These are phyloP conservation scores for Pluteus cervinus DNA, from an alignment of 768 basidiomycete species.

Conservation along the genomic window DNA sequence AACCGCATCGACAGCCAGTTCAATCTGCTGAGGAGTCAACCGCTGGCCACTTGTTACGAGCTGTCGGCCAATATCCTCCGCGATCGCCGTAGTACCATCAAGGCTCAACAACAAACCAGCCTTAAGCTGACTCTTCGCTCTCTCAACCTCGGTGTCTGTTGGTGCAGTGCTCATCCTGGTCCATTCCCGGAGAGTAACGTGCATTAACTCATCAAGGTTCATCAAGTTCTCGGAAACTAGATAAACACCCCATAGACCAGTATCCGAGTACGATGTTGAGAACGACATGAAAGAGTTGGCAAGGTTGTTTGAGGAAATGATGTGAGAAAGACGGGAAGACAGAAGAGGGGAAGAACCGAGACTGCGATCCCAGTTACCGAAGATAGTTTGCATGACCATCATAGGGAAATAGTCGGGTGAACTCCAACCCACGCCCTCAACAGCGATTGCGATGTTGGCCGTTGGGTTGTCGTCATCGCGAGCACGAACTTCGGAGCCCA, in stretches of 20 bases:
- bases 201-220: conserved; percentile 89
- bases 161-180: conserved; percentile 89
- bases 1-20: conserved; percentile 87
- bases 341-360: conserved; percentile 87
- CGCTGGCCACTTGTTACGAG: conserved; percentile 90
- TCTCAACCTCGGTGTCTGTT: conserved; percentile 82
- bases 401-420: conserved; percentile 99
- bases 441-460: conserved; percentile 92
- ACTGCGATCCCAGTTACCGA: conserved; percentile 99
- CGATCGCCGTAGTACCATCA: conserved; percentile 94
- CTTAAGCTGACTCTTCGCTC: conserved; percentile 98
- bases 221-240: conserved; percentile 89
- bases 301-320: conserved; percentile 88
- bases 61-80: conserved; percentile 98
- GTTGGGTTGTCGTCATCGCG: conserved; percentile 89
- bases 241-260: conserved; percentile 99
- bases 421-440: conserved; percentile 97
- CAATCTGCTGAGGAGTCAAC: conserved; percentile 89
- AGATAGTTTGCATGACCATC: conserved; percentile 96
- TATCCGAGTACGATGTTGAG: conserved; percentile 98
- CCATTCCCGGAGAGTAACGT: conserved; percentile 96
- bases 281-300: conserved; percentile 99
- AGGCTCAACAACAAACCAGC: conserved; percentile 84
- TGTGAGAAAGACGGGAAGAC: conserved; percentile 86
- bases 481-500: conserved; percentile 93